Evolutionary conservation across 1,284 basidiomycete genomes (phyloP).

Genomic region (Pseudozyma pruni): DNA sequence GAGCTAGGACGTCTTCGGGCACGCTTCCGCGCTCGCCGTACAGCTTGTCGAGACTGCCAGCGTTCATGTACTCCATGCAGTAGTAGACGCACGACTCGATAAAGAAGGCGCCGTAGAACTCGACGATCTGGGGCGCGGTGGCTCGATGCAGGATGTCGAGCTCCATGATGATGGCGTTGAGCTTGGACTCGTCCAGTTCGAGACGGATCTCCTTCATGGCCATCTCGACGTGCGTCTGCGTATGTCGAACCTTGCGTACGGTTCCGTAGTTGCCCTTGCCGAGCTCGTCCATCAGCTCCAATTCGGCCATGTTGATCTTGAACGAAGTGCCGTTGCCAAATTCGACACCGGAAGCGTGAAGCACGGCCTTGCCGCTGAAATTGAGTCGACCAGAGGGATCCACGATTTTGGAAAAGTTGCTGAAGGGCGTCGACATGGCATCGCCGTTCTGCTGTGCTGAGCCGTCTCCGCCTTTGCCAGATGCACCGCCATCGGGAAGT

Average conservation of each 20-base stretch:
- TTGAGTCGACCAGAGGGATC: conserved; percentile 94
- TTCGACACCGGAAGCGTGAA: conserved; percentile 92
- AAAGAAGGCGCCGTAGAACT: conserved; percentile 99
- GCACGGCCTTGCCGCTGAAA: conserved; percentile 90
- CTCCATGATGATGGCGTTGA: conserved; percentile 98
- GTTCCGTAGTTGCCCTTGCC: conserved; percentile 97
- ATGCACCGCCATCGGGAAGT: conserved; percentile 63
- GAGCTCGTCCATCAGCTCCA: conserved; percentile 85
- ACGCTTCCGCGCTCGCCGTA: conserved; percentile 70
- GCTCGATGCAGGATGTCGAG: conserved; percentile 96
- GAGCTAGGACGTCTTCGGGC: conserved; percentile 85
- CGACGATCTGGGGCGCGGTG: conserved; percentile 88
- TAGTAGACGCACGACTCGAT: conserved; percentile 99
- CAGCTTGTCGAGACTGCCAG: conserved; percentile 89
- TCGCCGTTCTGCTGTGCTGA: conserved; percentile 46
- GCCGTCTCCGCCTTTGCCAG: conserved; percentile 12
- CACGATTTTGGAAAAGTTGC: conserved; percentile 94
- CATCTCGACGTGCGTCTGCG: conserved; percentile 93
- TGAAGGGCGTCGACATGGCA: conserved; percentile 79
- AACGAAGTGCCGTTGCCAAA: conserved; percentile 93
- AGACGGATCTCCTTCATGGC: conserved; percentile 99
- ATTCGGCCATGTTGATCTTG: conserved; percentile 94
- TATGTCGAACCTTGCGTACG: conserved; percentile 93
- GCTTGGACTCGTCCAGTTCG: conserved; percentile 92
- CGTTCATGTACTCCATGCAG: conserved; percentile 99